Evolutionary conservation across 495 filamentous ascomycete species (phyloP), one percentile per base, ranked within the genome.

Genomic region (Talaromyces liani): DNA sequence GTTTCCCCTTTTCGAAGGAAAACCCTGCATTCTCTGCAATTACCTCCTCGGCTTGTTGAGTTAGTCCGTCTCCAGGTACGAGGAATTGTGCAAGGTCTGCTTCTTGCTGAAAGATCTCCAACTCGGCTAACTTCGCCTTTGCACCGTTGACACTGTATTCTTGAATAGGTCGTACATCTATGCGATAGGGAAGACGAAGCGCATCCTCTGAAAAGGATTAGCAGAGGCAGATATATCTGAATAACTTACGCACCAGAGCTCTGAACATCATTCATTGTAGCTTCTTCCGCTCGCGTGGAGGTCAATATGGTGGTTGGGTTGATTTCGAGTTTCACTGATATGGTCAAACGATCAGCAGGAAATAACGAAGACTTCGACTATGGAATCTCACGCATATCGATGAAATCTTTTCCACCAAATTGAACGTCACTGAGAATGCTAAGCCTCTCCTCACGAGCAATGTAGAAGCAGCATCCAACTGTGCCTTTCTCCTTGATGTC

Each of bases 391-490:
- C 88, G 72, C 60, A 75, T 85, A 69, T 95, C 86, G 27, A 96
- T 78, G 24, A 86, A 79, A 41, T 93, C 91, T 16, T 87, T 71
- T 7, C 84, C 85, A 3, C 88, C 88, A 54, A 87, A 79, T 39
- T 83, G 82, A n/a, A 89, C 81, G 69, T 98, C 94, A 66, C 93
- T 87, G 68, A 96, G 85, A 57, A 97, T 74, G 34, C 88, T 89
- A 12, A 98, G 73, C 56, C 78, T 87, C 70, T 91, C 87, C 34
- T 96, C 86, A 49, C 82, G 74, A 3, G 86, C 87, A 22, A 88
- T 79, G 72, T 93, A 98, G 72, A 94, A 96, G 25, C 90, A 87
- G 71, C 93, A 98, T 5, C 94, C 94, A 14, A 98, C 80, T 0
- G 84, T 89, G 0, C 84, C 87, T 14, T 84, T 77, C 22, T 89